These are phyloP conservation scores for Staphylotrichum longicolle DNA, from an alignment of 495 filamentous ascomycete genomes.

Conservation along the genomic window DNA sequence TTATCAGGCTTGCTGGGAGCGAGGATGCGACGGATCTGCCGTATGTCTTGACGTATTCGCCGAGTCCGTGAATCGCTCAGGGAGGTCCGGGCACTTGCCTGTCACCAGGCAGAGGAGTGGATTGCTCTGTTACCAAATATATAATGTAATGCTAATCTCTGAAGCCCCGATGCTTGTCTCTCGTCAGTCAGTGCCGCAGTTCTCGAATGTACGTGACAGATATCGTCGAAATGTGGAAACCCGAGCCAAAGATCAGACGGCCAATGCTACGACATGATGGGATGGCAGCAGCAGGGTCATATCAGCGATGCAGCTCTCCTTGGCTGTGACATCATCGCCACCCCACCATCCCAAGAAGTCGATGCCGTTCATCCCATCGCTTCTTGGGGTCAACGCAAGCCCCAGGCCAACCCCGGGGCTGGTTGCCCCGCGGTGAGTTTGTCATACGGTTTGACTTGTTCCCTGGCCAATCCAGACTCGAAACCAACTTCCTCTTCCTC, in stretches of 20 bases:
- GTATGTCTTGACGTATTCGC: constrained; percentile 40
- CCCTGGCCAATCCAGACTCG: not conserved
- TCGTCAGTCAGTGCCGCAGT: no score
- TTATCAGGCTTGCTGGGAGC: constrained; percentile 42
- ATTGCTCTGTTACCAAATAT: no score
- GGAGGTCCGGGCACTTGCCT: no score
- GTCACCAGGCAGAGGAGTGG: no score
- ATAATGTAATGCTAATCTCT: no score
- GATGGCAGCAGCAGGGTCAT: no score
- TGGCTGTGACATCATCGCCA: constrained; percentile 17
- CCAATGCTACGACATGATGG: no score
- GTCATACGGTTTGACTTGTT: not conserved
- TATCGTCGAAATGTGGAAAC: no score
- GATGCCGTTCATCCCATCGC: constrained; percentile 2
- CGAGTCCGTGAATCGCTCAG: not conserved
- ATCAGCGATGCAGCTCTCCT: not conserved
- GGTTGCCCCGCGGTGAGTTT: not conserved
- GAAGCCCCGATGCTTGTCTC: no score
- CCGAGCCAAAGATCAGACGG: no score
- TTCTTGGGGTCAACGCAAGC: constrained; percentile 1
- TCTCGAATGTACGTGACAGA: no score
- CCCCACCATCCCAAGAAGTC: not conserved
- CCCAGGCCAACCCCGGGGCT: not conserved
- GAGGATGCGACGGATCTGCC: constrained; percentile 41
- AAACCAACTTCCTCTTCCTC: not conserved